Evolutionary conservation across 2,329 filamentous ascomycete species (phyloP).

Genomic region (Diplodia seriata): DNA sequence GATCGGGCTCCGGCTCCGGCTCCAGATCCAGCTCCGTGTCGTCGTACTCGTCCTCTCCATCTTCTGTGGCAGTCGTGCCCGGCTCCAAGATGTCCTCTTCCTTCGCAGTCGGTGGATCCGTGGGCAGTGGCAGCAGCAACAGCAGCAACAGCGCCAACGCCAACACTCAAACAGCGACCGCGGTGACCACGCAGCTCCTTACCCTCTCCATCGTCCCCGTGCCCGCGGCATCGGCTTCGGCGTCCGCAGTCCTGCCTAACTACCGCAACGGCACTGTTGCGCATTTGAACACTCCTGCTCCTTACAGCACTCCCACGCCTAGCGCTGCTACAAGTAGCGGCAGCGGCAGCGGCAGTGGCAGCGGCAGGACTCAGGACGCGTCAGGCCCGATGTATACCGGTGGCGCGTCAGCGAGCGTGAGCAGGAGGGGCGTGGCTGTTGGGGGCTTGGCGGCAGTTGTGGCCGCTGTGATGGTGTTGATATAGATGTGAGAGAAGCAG

Average conservation of each 20-base stretch:
- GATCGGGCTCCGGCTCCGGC: neutral
- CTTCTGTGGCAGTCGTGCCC: too few species aligned
- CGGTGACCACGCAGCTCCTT: neutral
- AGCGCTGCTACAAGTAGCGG: neutral
- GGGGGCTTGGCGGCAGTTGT: neutral
- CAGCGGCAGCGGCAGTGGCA: neutral
- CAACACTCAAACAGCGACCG: neutral
- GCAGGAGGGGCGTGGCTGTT: neutral
- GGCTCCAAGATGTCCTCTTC: neutral
- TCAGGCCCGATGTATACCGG: slow-evolving; percentile 7
- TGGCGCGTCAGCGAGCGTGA: neutral
- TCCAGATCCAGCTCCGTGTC: neutral
- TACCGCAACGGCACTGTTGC: slow-evolving; percentile 7
- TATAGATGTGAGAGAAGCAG: too few species aligned
- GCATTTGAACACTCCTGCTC: slow-evolving; percentile 1
- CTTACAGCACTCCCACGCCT: neutral
- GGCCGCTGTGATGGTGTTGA: neutral
- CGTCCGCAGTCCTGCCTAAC: neutral
- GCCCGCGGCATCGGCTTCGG: neutral
- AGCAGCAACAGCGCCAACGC: neutral
- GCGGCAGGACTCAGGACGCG: neutral
- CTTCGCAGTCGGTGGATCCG: neutral
- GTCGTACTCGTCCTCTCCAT: neutral
- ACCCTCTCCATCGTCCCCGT: slow-evolving; percentile 4
- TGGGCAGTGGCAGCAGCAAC: neutral